Evolutionary conservation across 805 yeast genomes (phyloP), one percentile per base, ranked within the genome.

Genomic region (Torulaspora delbrueckii): DNA sequence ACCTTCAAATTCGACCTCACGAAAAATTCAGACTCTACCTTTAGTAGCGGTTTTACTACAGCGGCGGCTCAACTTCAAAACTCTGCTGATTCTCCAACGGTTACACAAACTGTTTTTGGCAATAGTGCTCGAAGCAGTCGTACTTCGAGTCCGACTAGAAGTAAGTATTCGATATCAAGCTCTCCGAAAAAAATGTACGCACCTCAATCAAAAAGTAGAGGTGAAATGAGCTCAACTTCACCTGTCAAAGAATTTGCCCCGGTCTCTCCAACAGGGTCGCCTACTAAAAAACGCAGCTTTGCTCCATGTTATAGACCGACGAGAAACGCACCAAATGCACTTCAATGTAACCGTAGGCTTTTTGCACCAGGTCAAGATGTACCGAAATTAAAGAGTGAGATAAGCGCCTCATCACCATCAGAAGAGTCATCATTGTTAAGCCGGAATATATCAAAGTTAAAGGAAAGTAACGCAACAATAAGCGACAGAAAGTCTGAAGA

Each of bases 11-110:
- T 63, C 8, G 56, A 62, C 35, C 32, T 61, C 7, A 38, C 43
- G 9, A 50, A 41, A 32, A 63, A 63, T 31, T 37, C 40, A 2
- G 38, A 35, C 7, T n/a, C 32, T 30, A n/a, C 40, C 7, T 35
- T 43, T 4, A 39, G 45, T 1, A 50, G 37, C 18, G 55, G 55
- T 3, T 60, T 65, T 28, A 59, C 61, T 3, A 63, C 66, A 1
- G 69, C 69, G 3, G 66, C 65, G 13, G 51, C 47, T 5, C 63
- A 62, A 23, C 42, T 51, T 9, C 47, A 51, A 25, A 36, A 27
- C 19, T 25, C 31, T 32, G n/a, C 28, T 5, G 31, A 9, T 5
- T 41, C 45, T 23, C 47, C 54, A 16, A 36, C 42, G 24, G 34
- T 18, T 16, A 44, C 32, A 7, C 38, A 24, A 9, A 31, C 33